Conservation (phyloP, 2,329 filamentous ascomycete genomes). For the Ceratocystis albifundus region DNA sequence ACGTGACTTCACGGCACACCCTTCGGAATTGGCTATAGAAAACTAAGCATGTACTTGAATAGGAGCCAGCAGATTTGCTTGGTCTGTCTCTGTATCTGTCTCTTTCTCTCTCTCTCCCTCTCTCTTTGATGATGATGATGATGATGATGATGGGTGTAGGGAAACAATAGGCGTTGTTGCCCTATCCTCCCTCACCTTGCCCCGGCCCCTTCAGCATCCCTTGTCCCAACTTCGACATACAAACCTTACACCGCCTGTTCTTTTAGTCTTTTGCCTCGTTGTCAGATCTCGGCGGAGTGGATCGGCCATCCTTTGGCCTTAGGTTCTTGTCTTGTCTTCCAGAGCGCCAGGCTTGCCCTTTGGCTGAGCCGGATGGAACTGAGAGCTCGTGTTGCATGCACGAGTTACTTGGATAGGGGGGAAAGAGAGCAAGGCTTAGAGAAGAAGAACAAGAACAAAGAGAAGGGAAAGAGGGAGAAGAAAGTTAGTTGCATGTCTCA, state of each 20-base stretch:
- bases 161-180: too few species aligned
- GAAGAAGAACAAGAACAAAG: too few species aligned
- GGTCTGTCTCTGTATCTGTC: too few species aligned
- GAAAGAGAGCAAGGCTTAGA: too few species aligned
- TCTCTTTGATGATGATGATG: too few species aligned
- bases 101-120: too few species aligned
- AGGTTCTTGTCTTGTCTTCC: background rate
- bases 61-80: too few species aligned
- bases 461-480: too few species aligned
- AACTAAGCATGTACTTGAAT: background rate
- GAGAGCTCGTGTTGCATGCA: background rate
- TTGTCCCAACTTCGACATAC: background rate
- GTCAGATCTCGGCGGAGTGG: too few species aligned
- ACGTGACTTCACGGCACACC: background rate
- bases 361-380: background rate
- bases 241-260: slow-evolving; percentile 8
- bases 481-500: too few species aligned
- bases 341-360: background rate
- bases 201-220: background rate
- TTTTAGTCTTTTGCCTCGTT: background rate
- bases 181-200: background rate
- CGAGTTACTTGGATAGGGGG: background rate
- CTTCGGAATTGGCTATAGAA: background rate
- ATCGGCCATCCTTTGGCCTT: background rate
- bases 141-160: too few species aligned